Conservation (phyloP, 768 basidiomycete genomes). For the Lactarius pseudohatsudake region DNA sequence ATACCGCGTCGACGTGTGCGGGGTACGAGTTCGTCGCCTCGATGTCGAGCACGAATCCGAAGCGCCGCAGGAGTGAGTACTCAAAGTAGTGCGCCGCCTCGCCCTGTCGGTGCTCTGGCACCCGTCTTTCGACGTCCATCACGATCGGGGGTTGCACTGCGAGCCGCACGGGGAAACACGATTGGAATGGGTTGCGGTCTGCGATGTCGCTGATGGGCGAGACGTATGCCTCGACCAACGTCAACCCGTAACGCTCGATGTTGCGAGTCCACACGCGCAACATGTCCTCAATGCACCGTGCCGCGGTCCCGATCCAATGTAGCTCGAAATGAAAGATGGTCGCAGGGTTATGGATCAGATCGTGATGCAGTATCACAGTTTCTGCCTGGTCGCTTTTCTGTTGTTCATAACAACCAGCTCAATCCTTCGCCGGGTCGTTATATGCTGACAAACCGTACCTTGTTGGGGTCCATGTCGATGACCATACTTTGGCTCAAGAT, state of each 20-base stretch:
- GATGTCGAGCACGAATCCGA: slow-evolving; percentile 81
- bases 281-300: slow-evolving; percentile 86
- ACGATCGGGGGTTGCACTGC: slow-evolving; percentile 71
- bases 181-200: slow-evolving; percentile 86
- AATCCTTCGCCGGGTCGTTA: no score
- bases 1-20: slow-evolving; percentile 78
- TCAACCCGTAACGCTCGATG: slow-evolving; percentile 87
- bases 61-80: slow-evolving; percentile 69
- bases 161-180: slow-evolving; percentile 82
- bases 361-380: slow-evolving; percentile 85
- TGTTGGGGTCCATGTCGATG: slow-evolving; percentile 80
- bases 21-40: slow-evolving; percentile 79
- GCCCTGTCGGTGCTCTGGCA: slow-evolving; percentile 62
- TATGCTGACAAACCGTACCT: slow-evolving; percentile 43
- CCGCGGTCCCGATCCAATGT: slow-evolving; percentile 95
- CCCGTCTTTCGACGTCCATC: slow-evolving; percentile 61
- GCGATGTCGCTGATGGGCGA: slow-evolving; percentile 87
- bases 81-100: slow-evolving; percentile 71
- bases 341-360: slow-evolving; percentile 92
- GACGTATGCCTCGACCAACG: slow-evolving; percentile 91
- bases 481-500: slow-evolving; percentile 89
- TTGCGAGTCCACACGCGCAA: slow-evolving; percentile 77
- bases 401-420: slow-evolving; percentile 33
- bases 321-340: slow-evolving; percentile 97
- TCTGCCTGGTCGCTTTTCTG: slow-evolving; percentile 88